phyloP scores from a whole-genome alignment of 2,329 filamentous ascomycete genomes.

The Diaporthe citri region DNA sequence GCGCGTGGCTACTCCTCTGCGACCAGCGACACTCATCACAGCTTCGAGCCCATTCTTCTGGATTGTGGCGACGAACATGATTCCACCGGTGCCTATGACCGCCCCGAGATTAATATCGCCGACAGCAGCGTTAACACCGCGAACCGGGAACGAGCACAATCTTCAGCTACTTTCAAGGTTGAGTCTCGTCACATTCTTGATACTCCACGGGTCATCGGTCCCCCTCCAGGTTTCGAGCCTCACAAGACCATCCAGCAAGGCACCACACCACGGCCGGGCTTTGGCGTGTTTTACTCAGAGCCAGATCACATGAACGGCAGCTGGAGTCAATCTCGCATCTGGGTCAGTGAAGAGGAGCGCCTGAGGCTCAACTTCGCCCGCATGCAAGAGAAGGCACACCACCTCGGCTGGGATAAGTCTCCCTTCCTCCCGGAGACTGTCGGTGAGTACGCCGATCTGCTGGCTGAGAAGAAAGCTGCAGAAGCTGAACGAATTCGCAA shows the following conservation, averaged over 20 bases:
- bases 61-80: neutral
- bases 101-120: neutral
- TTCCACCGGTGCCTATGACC: neutral
- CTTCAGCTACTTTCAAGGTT: neutral
- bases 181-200: neutral
- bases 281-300: neutral
- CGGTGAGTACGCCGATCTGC: constrained; percentile 26
- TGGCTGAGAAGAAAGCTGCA: constrained; percentile 24
- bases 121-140: neutral
- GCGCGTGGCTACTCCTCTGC: constrained; percentile 10
- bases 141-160: neutral
- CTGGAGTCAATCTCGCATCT: constrained; percentile 21
- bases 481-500: constrained; percentile 28
- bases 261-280: neutral
- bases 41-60: constrained; percentile 1
- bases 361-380: constrained; percentile 26
- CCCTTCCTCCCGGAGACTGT: constrained; percentile 26
- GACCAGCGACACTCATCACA: constrained; percentile 5
- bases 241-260: neutral
- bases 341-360: constrained; percentile 34
- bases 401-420: constrained; percentile 17
- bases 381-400: constrained; percentile 23
- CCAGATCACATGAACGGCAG: neutral
- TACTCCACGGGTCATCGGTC: neutral
- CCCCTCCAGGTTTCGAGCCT: constrained; percentile 13